Percentiles rank a stretch among this genome's conserved stretches.
Evolutionary conservation across 257 asterid genomes (phyloP).

Genomic region (Solanum lignicaule): DNA sequence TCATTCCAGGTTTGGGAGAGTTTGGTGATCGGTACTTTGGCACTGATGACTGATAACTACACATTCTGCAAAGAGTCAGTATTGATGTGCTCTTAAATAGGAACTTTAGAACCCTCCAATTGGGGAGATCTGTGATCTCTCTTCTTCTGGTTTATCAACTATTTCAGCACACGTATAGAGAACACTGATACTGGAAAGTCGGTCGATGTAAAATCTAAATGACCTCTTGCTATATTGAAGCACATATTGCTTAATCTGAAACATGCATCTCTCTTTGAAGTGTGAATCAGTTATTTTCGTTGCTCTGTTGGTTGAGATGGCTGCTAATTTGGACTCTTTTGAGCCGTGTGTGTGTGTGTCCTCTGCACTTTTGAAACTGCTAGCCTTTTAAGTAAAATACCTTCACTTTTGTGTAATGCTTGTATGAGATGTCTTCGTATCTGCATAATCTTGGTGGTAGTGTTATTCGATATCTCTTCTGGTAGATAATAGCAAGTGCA

Average conservation of each 20-base stretch:
- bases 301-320: not conserved
- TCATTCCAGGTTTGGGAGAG: conserved; percentile 92
- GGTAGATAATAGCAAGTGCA: not conserved
- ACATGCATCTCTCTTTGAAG: not conserved
- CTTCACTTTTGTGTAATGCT: not conserved
- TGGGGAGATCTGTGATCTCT: not conserved
- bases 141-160: not conserved
- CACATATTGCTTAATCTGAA: not conserved
- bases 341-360: not conserved
- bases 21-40: conserved; percentile 99
- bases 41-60: conserved; percentile 49
- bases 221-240: not conserved
- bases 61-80: not conserved
- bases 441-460: not conserved
- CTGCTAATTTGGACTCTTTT: not conserved
- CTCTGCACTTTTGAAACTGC: not conserved
- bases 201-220: not conserved
- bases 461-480: not conserved
- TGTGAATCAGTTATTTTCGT: not conserved
- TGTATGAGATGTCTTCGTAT: not conserved
- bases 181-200: not conserved
- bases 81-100: conserved; percentile 11
- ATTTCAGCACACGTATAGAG: not conserved
- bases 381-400: not conserved
- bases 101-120: conserved; percentile 6